phyloP scores from a whole-genome alignment of 2,329 filamentous ascomycete species.

The Arthrocladium fulminans region DNA sequence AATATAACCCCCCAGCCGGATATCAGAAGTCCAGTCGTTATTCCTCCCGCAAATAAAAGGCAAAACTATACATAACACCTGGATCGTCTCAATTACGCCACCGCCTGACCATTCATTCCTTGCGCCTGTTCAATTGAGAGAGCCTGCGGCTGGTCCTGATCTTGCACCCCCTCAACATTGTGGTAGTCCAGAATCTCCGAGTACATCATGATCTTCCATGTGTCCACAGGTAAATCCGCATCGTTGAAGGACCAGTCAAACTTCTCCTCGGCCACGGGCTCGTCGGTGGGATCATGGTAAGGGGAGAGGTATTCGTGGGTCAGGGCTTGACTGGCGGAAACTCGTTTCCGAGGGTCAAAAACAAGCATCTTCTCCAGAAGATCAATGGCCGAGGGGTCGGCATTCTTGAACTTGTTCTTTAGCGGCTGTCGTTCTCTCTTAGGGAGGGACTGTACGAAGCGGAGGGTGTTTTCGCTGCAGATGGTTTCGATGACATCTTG shows the following conservation, averaged over 20 bases:
- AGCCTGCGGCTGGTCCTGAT: conserved; percentile 20
- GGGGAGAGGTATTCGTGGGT: conserved; percentile 88
- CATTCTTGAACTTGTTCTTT: conserved; percentile 85
- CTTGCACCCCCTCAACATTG: conserved; percentile 59
- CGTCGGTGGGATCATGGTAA: conserved; percentile 95
- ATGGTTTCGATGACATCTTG: conserved; percentile 99
- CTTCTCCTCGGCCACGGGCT: conserved; percentile 91
- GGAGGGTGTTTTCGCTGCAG: conserved; percentile 92
- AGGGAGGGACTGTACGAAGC: conserved; percentile 94
- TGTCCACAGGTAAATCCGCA: conserved; percentile 90
- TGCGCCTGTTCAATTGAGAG: conserved; percentile 21
- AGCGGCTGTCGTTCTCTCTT: conserved; percentile 87
- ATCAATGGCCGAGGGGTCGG: conserved; percentile 84
- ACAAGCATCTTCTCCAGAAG: conserved; percentile 94
- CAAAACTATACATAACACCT: background rate
- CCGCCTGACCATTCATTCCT: conserved; percentile 19
- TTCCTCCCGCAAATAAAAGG: too few species aligned
- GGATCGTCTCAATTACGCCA: background rate
- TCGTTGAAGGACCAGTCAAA: conserved; percentile 99
- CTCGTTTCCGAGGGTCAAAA: conserved; percentile 93
- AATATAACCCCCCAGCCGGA: background rate
- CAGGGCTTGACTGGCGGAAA: conserved; percentile 77
- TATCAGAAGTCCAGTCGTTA: conserved; percentile 11
- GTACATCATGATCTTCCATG: conserved; percentile 99
- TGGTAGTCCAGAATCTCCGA: conserved; percentile 98